Percentiles rank a stretch among this genome's conserved stretches.
Evolutionary conservation across 768 basidiomycete species (phyloP).

Genomic region (Lactarius sp.): DNA sequence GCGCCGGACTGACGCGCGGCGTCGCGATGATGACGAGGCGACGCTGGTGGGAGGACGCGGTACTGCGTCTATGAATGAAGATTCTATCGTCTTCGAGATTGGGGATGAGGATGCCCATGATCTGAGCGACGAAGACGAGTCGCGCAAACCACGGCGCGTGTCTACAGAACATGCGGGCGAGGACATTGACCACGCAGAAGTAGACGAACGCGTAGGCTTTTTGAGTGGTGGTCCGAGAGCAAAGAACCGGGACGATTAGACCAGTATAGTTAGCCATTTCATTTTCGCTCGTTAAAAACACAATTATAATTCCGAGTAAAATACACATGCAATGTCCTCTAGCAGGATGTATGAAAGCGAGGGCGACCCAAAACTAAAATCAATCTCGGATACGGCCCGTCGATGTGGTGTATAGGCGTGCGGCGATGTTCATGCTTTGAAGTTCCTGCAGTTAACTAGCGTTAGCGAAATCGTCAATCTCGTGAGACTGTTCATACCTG

Average conservation of each 20-base stretch:
- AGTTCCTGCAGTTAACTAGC: slow-evolving; percentile 53
- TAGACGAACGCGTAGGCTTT: slow-evolving; percentile 63
- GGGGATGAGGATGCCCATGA: slow-evolving; percentile 71
- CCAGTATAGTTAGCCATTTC: neutral
- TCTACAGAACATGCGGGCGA: slow-evolving; percentile 48
- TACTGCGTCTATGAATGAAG: slow-evolving; percentile 48
- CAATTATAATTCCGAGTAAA: slow-evolving; percentile 28
- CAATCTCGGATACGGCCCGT: slow-evolving; percentile 78
- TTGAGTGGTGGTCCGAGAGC: slow-evolving; percentile 37
- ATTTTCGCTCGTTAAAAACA: neutral
- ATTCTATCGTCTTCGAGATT: slow-evolving; percentile 84
- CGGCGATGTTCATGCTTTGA: slow-evolving; percentile 94
- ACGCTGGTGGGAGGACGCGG: slow-evolving; percentile 64
- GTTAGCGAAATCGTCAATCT: slow-evolving; percentile 3
- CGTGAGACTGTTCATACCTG: slow-evolving; percentile 50
- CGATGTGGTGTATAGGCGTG: slow-evolving; percentile 80
- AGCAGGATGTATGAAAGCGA: slow-evolving; percentile 19
- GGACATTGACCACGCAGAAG: slow-evolving; percentile 44
- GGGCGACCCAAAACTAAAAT: slow-evolving; percentile 9
- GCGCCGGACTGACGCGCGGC: slow-evolving; percentile 44
- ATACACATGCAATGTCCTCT: slow-evolving; percentile 33
- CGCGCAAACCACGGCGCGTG: slow-evolving; percentile 45
- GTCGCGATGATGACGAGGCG: slow-evolving; percentile 55
- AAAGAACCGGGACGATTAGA: slow-evolving; percentile 20
- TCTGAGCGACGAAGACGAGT: slow-evolving; percentile 51